Evolutionary conservation across 169 alveolate species (phyloP).

Genomic region (Hepatocystis sp.): DNA sequence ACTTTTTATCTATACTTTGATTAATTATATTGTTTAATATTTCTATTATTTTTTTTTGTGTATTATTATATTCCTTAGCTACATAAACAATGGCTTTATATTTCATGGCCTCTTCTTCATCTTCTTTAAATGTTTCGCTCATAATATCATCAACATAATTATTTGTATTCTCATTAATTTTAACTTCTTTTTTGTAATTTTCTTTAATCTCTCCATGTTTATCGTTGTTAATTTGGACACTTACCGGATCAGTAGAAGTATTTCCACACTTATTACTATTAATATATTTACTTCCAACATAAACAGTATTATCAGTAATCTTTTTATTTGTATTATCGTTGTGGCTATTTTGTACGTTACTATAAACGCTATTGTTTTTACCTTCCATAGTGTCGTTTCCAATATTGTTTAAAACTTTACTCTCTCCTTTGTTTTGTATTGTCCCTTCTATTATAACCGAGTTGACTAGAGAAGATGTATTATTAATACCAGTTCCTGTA

Average conservation of each 20-base stretch:
- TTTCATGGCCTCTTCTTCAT: constrained; percentile 48
- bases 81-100: constrained; percentile 44
- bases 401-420: too few species aligned
- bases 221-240: too few species aligned
- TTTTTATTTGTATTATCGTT: too few species aligned
- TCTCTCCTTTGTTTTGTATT: too few species aligned
- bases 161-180: constrained; percentile 35
- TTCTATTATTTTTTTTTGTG: constrained; percentile 75
- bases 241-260: too few species aligned
- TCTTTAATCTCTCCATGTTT: not conserved
- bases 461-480: too few species aligned
- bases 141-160: constrained; percentile 16
- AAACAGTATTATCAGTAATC: not conserved
- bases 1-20: constrained; percentile 70
- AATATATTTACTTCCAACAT: too few species aligned
- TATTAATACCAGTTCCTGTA: not conserved
- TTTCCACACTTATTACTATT: too few species aligned
- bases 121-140: constrained; percentile 2
- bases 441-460: too few species aligned
- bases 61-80: constrained; percentile 75
- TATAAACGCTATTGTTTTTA: not conserved
- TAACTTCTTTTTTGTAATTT: not conserved
- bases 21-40: constrained; percentile 74
- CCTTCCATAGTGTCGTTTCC: too few species aligned
- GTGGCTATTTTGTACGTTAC: not conserved